Conservation (phyloP, 768 basidiomycete species). For the Auriscalpium orientale region DNA sequence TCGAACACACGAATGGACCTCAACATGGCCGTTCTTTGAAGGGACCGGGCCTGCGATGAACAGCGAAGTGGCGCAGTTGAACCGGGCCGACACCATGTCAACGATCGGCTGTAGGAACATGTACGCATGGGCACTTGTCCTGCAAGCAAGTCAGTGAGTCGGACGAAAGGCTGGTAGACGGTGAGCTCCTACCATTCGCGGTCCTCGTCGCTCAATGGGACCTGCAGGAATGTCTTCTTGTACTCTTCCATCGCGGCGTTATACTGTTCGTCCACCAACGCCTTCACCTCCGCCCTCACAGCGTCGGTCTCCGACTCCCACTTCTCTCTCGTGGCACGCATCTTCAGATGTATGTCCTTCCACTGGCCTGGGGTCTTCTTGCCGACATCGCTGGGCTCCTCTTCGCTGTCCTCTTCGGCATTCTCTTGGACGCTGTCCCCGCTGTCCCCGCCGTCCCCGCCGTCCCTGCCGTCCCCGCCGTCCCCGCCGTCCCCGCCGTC, state of each 20-base stretch:
- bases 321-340: neutral
- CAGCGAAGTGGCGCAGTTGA: neutral
- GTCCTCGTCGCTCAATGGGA: neutral
- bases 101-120: neutral
- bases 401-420: no score
- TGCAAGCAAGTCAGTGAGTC: neutral
- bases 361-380: no score
- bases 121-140: neutral
- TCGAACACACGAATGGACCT: neutral
- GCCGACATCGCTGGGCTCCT: no score
- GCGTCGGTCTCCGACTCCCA: neutral
- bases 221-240: neutral
- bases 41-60: neutral
- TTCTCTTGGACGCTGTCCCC: no score
- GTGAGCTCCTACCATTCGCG: neutral
- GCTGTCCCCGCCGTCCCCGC: no score
- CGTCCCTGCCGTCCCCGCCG: no score
- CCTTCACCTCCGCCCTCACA: neutral
- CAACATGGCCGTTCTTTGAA: neutral
- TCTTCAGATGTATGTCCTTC: neutral
- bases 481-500: neutral
- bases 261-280: neutral
- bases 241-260: neutral
- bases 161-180: neutral
- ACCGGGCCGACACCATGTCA: neutral